Conservation (phyloP, 257 asterid genomes). For the Solanum etuberosum region DNA sequence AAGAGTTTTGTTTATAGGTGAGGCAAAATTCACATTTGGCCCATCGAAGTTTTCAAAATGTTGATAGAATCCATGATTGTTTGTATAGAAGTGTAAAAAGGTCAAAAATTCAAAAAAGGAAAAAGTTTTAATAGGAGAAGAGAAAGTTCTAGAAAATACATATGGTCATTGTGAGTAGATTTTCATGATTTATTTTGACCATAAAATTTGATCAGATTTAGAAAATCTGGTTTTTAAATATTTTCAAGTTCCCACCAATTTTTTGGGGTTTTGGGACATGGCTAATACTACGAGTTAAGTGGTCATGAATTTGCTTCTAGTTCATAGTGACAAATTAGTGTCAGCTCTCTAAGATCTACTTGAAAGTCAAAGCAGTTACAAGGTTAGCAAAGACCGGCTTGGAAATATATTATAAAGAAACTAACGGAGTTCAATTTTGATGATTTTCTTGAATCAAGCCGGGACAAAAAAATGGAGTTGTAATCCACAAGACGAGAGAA, state of each 20-base stretch:
- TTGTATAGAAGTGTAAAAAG: neutral
- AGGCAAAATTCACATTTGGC: neutral
- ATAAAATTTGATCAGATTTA: neutral
- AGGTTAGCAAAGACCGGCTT: neutral
- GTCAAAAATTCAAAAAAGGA: neutral
- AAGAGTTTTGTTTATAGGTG: neutral
- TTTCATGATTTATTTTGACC: neutral
- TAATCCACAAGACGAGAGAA: neutral
- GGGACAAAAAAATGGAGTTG: neutral
- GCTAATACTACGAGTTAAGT: neutral
- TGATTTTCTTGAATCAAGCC: neutral
- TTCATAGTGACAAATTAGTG: neutral
- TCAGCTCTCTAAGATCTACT: neutral
- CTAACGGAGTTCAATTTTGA: neutral
- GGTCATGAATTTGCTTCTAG: neutral
- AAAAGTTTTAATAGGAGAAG: neutral
- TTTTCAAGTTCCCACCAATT: neutral
- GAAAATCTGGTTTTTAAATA: neutral
- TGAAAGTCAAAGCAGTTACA: neutral
- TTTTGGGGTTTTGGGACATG: neutral
- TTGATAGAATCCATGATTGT: neutral
- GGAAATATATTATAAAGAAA: neutral
- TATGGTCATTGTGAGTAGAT: neutral
- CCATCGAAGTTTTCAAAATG: conserved; percentile 6
- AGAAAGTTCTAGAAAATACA: neutral